phyloP scores from a whole-genome alignment of 257 asterid species.

The Solanum gandarillasii region DNA sequence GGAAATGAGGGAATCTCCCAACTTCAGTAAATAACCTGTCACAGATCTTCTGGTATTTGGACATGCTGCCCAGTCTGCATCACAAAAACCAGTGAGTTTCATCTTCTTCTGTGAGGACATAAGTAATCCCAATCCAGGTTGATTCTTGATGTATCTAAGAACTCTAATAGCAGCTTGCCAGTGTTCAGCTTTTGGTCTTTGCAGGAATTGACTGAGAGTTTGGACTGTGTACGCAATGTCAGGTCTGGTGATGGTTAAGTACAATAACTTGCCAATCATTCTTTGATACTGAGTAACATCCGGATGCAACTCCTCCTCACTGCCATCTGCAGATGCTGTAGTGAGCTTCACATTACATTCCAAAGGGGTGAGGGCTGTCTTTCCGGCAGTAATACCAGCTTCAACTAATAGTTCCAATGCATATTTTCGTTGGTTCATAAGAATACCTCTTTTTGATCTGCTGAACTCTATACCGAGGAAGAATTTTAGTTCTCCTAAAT shows the following conservation, averaged over 20 bases:
- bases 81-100: background rate
- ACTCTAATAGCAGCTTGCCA: background rate
- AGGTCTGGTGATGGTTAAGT: background rate
- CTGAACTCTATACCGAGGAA: no score
- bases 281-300: background rate
- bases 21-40: no score
- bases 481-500: no score
- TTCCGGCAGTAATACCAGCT: no score
- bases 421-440: no score
- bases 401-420: no score
- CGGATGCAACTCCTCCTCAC: background rate
- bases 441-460: no score
- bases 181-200: background rate
- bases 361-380: no score
- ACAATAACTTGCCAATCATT: background rate
- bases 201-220: background rate
- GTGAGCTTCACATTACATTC: background rate
- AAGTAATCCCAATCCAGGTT: background rate
- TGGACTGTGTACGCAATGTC: background rate
- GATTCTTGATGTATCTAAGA: background rate
- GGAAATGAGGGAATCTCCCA: background rate
- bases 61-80: no score
- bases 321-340: background rate
- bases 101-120: background rate
- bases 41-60: background rate